These are phyloP conservation scores for Spiromastix sp. DNA, from an alignment of 2,329 filamentous ascomycete genomes.

Conservation along the genomic window DNA sequence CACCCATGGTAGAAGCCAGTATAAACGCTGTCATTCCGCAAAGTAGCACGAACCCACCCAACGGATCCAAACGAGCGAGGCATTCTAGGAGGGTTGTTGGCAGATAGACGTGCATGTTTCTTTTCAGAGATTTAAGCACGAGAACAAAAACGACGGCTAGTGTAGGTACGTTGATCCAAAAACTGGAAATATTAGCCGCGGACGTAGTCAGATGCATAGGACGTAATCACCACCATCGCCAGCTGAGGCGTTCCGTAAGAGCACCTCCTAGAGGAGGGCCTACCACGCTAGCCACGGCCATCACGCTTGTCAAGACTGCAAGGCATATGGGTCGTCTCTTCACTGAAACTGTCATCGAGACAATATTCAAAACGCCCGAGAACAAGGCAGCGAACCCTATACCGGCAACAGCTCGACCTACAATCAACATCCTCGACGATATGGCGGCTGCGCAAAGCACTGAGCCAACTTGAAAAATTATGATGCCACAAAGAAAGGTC, in stretches of 20 bases:
- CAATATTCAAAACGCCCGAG: not conserved
- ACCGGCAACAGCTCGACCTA: not conserved
- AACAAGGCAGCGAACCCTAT: not conserved
- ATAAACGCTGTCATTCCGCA: not conserved
- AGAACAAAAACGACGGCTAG: conserved; percentile 2
- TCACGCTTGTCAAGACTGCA: not conserved
- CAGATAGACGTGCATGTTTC: not conserved
- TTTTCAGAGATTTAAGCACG: conserved; percentile 3
- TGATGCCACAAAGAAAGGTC: not conserved
- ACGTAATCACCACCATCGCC: not conserved
- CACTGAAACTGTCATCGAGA: not conserved
- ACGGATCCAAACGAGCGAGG: conserved; percentile 3
- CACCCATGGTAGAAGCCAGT: not conserved
- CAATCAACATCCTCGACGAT: not conserved
- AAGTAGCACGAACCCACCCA: not conserved
- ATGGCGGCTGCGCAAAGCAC: not conserved
- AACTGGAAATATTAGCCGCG: conserved; percentile 1
- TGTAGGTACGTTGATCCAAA: conserved; percentile 9
- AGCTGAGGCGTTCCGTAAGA: not conserved
- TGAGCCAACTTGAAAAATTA: not conserved
- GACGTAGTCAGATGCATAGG: not conserved
- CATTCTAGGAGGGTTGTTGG: not conserved
- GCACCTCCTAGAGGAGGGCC: not conserved
- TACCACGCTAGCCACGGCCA: not conserved
- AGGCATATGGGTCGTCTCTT: not conserved